Conservation (phyloP, 306 rosid species). For the Albizia julibrissin region DNA sequence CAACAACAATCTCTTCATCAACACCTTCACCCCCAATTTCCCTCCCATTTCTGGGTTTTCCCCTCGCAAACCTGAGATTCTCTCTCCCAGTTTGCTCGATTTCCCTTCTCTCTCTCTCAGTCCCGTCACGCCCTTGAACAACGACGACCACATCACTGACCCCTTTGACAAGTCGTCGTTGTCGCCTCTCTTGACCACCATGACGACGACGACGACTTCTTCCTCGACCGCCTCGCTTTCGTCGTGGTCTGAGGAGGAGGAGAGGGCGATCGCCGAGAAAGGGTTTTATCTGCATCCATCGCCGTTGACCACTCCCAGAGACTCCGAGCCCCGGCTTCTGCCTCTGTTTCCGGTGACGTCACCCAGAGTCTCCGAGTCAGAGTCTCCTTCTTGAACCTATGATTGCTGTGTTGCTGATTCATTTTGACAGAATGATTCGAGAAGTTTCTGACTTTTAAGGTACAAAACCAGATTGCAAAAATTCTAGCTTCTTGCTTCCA, state of each 20-base stretch:
- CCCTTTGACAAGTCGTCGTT: constrained; percentile 58
- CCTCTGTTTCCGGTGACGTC: constrained; percentile 82
- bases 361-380: constrained; percentile 75
- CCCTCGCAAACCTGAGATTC: constrained; percentile 70
- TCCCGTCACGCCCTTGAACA: constrained; percentile 88
- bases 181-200: constrained; percentile 59
- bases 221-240: constrained; percentile 40
- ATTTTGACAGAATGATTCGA: constrained; percentile 27
- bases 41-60: constrained; percentile 56
- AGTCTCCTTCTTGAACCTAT: constrained; percentile 56
- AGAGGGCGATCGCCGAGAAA: constrained; percentile 85
- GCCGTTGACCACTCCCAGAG: constrained; percentile 68
- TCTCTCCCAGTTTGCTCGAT: constrained; percentile 83
- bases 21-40: constrained; percentile 67
- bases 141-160: constrained; percentile 22
- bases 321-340: constrained; percentile 67
- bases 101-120: constrained; percentile 91
- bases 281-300: constrained; percentile 84
- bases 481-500: constrained; percentile 44
- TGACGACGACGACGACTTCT: constrained; percentile 40
- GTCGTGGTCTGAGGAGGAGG: constrained; percentile 54
- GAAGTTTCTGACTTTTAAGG: constrained; percentile 33
- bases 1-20: constrained; percentile 78
- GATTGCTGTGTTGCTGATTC: constrained; percentile 32
- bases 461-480: constrained; percentile 32